Conservation (phyloP, 2,329 filamentous ascomycete genomes). For the Colletotrichum aenigma region DNA sequence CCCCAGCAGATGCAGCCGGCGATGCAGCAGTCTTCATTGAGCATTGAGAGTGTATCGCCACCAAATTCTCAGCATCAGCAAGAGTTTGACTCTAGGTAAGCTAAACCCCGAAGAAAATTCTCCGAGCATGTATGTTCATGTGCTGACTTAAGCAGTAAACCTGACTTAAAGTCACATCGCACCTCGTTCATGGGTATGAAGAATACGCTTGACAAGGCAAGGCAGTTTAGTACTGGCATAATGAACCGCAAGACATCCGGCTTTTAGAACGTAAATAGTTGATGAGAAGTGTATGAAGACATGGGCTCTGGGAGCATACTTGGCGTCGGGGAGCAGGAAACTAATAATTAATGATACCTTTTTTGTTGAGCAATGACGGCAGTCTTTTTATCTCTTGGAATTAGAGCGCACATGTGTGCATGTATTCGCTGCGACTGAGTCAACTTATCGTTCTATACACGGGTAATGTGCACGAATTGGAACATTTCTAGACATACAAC, state of each 20-base stretch:
- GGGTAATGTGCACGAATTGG: not conserved
- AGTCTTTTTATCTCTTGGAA: not conserved
- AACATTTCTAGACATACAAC: not conserved
- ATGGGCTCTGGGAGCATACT: not conserved
- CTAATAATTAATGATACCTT: not conserved
- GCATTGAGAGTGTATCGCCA: not conserved
- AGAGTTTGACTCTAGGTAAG: slow-evolving; percentile 13
- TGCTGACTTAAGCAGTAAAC: not conserved
- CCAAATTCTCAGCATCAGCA: not conserved
- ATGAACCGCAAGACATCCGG: slow-evolving; percentile 18
- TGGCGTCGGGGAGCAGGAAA: not conserved
- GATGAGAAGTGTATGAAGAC: not conserved
- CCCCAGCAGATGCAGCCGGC: not conserved
- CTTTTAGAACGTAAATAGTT: not conserved
- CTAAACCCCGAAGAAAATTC: not conserved
- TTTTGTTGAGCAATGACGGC: not conserved
- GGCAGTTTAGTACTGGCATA: slow-evolving; percentile 15
- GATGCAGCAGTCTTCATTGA: not conserved
- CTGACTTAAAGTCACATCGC: slow-evolving; percentile 10
- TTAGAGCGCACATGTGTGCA: not conserved
- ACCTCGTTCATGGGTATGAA: slow-evolving; percentile 19
- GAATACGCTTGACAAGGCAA: slow-evolving; percentile 18
- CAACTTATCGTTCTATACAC: not conserved
- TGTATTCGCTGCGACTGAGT: not conserved
- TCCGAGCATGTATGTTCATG: not conserved